These are phyloP conservation scores for Paramarasmius palmivorus DNA, from an alignment of 1,284 basidiomycete genomes.

Conservation along the genomic window DNA sequence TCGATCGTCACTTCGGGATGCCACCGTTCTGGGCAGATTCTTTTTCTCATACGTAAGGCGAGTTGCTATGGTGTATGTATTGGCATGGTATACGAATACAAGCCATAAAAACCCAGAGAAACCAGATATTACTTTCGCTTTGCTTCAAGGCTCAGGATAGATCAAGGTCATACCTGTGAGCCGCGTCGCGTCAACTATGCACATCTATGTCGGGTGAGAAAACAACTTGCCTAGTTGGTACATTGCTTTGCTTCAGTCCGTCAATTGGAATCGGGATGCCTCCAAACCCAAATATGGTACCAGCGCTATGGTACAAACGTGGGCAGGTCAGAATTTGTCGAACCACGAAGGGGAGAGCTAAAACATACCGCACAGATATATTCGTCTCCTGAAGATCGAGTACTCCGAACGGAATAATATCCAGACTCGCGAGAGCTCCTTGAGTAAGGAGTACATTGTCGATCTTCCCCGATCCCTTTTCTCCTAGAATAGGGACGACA, in stretches of 20 bases:
- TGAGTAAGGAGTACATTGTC: constrained; percentile 37
- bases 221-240: constrained; percentile 25
- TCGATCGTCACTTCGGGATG: no score
- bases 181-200: neutral
- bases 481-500: constrained; percentile 34
- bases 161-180: neutral
- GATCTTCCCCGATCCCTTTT: constrained; percentile 38
- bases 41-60: no score
- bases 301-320: constrained; percentile 12
- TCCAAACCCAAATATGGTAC: constrained; percentile 28
- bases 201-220: no score
- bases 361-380: constrained; percentile 30
- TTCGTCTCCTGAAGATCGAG: constrained; percentile 38
- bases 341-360: neutral
- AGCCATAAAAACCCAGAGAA: no score
- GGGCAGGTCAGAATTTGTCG: neutral
- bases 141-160: neutral
- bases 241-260: constrained; percentile 25
- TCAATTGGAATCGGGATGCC: constrained; percentile 28
- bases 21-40: no score
- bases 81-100: no score
- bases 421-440: constrained; percentile 33
- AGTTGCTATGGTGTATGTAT: no score
- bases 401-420: constrained; percentile 35
- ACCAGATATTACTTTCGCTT: no score